Evolutionary conservation across 306 rosid species (phyloP), one percentile per base, ranked within the genome.

Genomic region (Morella rubra): DNA sequence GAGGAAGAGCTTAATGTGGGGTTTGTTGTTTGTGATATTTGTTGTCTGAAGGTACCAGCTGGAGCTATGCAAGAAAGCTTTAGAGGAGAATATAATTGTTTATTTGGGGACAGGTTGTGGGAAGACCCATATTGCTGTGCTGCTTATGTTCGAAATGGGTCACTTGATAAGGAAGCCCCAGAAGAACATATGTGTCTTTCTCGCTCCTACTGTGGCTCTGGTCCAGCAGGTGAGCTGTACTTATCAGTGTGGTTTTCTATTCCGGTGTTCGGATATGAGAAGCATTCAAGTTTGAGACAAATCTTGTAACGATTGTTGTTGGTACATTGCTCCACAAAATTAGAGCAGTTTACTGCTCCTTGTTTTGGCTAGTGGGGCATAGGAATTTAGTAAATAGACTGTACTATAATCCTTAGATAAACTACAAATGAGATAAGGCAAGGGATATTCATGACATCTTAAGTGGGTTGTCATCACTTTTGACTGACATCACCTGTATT

Each of bases 101-200:
- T 94, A 89, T 83, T 77, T 94, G 78, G 98, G 91, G 76, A 94
- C 98, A 32, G 98, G 98, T 71, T 89, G 91, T 80, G 98, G 98
- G 72, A 94, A 94, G 88, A 94, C 98, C 59, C 98, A 88, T 88
- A 92, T 94, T 45, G 92, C 98, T 16, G 90, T 92, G 75, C 84
- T 94, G 83, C 93, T 94, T 61, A 89, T 94, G 27, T 81, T 89
- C 51, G 97, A 87, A 84, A 71, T 92, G 85, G 58, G 95, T 2
- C 87, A 89, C 81, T 86, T 92, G 86, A 89, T 94, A 45, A 66
- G 76, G 81, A 90, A 83, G 81, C 93, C 98, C 44, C 85, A 84
- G 87, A 86, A 89, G 83, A 71, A 81, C 56, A 19, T 89, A 62
- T 92, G 97, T 50, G 85, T 94, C 49, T 94, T 94, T 90, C 95